Evolutionary conservation across 805 yeast genomes (phyloP), one percentile per base, ranked within the genome.

Genomic region (Candida cerambycidarum): DNA sequence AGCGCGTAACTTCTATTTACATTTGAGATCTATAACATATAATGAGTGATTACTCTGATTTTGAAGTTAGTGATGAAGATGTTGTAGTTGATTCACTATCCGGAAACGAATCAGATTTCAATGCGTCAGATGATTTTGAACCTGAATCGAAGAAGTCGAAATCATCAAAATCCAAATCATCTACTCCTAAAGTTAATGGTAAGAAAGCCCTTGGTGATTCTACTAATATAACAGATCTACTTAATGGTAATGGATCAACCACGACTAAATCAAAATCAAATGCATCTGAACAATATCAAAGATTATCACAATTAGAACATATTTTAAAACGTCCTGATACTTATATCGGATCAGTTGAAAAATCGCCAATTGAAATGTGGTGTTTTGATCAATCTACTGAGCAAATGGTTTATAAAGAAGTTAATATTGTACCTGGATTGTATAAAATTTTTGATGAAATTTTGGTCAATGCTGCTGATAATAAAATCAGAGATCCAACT

Each of bases 391-490:
- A 58, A 13, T 56, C 47, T 16, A 48, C 67, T n/a, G 74, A 71
- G 48, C 55, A 60, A 33, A 71, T 71, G 76, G 61, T 56, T 23
- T 63, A 46, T 45, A 81, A 78, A 34, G 83, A 77, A 34, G 96
- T 93, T 19, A 78, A 73, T 34, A 85, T 90, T 51, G 98, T 93
- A 9, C 99, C 99, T 2, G 99, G 98, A 38, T 68, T 93, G 47
- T 92, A 89, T 68, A 93, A 93, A 67, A 92, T 93, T 43, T 93
- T 93, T 61, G 99, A 93, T 63, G 99, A 93, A 67, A 90, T 93
- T 45, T 71, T 93, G 48, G 99, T 93, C 41, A 93, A 93, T 63
- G 98, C 99, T 5, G 99, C 99, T 11, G 99, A 93, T 66, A 93
- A 93, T 71, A 93, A 93, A 69, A 92, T 92, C 47, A 80, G 98